Base-by-base conservation (phyloP, 495 filamentous ascomycete species). In the Elasticomyces elasticus region DNA sequence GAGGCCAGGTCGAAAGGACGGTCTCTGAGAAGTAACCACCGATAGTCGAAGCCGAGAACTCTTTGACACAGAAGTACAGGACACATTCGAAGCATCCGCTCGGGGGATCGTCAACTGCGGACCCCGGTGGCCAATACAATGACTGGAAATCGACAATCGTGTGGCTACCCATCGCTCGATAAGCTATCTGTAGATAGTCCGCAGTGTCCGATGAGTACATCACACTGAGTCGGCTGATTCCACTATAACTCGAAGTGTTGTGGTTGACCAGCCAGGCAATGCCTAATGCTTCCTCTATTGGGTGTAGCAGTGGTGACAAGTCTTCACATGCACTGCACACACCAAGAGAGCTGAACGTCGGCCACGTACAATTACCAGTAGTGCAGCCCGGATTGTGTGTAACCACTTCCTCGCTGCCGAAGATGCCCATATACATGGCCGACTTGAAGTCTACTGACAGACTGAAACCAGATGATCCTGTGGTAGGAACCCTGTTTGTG, bases 301-400 rank as follows among this genome's bases (percentile, higher is more conserved):
- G n/a, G n/a, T n/a, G n/a, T n/a, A 54, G 12, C 22, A 33, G 37
- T 26, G 43, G 24, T 20, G n/a, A 20, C 27, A 55, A 33, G 20
- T 37, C 19, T 27, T 5, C 23, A 24, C 52, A 55, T 3, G 41
- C 44, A 31, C 43, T 47, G 52, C 52, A 55, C 27, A 55, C 43
- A 12, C 12, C 52, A 13, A 55, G 27, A 19, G 52, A 55, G 10
- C n/a, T 35, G 33, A 46, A 55, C 15, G 41, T 31, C 2, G 52
- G 41, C 27, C 27, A 55, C 5, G 52, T 55, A 28, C 52, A 55
- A 19, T 55, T 55, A 10, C 52, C 52, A n/a, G 52, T 47, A 23
- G 52, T 9, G 37, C 52, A 55, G 23, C 22, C n/a, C 1, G 51
- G 37, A 22, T 19, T 43, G 20, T 17, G 1, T 19, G 41, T 28